Evolutionary conservation across 2,329 filamentous ascomycete genomes (phyloP).

Genomic region (Neofusicoccum ribis): DNA sequence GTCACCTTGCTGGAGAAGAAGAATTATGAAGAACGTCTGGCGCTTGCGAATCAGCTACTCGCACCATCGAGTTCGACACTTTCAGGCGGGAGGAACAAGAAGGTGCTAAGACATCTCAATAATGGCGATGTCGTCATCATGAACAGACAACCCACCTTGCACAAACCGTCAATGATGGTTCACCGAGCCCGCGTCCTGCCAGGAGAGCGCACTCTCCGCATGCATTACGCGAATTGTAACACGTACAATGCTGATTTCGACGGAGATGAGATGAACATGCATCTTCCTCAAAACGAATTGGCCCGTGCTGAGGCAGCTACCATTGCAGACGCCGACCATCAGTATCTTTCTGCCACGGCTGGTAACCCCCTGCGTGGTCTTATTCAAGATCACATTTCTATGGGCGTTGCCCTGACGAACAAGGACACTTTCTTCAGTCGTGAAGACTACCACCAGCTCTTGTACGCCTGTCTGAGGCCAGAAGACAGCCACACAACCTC

Average conservation of each 20-base stretch:
- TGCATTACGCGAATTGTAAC: conserved; percentile 99
- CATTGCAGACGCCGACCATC: conserved; percentile 94
- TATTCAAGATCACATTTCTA: conserved; percentile 97
- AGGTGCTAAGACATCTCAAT: conserved; percentile 92
- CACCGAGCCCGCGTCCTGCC: conserved; percentile 89
- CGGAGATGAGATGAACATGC: conserved; percentile 99
- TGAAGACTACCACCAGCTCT: conserved; percentile 87
- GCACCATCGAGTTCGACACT: conserved; percentile 75
- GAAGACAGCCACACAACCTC: conserved; percentile 85
- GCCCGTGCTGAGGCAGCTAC: conserved; percentile 89
- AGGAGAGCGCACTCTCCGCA: conserved; percentile 94
- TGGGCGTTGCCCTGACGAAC: conserved; percentile 86
- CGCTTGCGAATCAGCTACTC: conserved; percentile 88
- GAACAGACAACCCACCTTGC: conserved; percentile 96
- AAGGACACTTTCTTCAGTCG: conserved; percentile 88
- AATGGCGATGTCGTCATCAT: conserved; percentile 97
- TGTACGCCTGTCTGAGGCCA: conserved; percentile 86
- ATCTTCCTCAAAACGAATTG: conserved; percentile 96
- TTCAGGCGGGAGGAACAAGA: conserved; percentile 83
- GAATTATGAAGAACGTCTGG: conserved; percentile 81
- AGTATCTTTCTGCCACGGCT: conserved; percentile 91
- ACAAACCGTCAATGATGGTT: conserved; percentile 99
- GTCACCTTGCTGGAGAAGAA: conserved; percentile 86
- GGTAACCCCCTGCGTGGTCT: conserved; percentile 92
- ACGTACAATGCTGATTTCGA: conserved; percentile 99